Base-by-base conservation (phyloP, 208 protist species). In the Wallacemonas sp. region DNA sequence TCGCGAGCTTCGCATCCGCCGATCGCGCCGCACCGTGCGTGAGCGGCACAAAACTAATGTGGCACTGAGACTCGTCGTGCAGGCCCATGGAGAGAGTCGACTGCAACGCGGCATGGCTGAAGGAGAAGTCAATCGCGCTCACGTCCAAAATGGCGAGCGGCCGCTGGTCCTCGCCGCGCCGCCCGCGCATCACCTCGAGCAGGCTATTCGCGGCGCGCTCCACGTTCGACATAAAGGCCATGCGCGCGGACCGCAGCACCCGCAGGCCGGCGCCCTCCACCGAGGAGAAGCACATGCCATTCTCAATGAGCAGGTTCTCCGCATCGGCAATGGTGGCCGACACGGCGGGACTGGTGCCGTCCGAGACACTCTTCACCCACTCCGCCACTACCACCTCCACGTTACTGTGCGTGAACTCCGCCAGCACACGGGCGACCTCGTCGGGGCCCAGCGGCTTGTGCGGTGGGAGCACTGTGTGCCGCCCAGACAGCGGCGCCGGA, bases 121-220 rank as follows among this genome's bases (percentile, higher is more conserved):
- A 89, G 41, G 81, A 79, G 52, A 84, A 86, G 68, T 92, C 86
- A 49, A 87, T 74, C 22, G 77, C 86, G 57, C 52, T 92, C 3
- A 79, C 81, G 59, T 92, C 86, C 42, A 92, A 69, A 67, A 92
- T 76, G 7, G 77, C 67, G 22, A 92, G 46, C 14, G 76, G 64
- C 2, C 74, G 68, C 1, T 61, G 64, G 42, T 86, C 79, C 31
- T 86, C 79, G 36, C 72, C 61, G 7, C 55, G 22, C 1, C 68
- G 59, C 11, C 66, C 62, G 26, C 70, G 74, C 44, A 62, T 41
- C 32, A 65, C 65, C 33, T 61, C 54, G 26, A 38, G 38, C 48
- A 79, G 49, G 3, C 55, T 55, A 31, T 73, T 77, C 25, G 70
- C 72, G 12, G 48, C 77, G 49, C 65, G 59, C 74, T 82, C 74